Evolutionary conservation across 495 filamentous ascomycete genomes (phyloP).

Genomic region (Aspergillus nanangensis): DNA sequence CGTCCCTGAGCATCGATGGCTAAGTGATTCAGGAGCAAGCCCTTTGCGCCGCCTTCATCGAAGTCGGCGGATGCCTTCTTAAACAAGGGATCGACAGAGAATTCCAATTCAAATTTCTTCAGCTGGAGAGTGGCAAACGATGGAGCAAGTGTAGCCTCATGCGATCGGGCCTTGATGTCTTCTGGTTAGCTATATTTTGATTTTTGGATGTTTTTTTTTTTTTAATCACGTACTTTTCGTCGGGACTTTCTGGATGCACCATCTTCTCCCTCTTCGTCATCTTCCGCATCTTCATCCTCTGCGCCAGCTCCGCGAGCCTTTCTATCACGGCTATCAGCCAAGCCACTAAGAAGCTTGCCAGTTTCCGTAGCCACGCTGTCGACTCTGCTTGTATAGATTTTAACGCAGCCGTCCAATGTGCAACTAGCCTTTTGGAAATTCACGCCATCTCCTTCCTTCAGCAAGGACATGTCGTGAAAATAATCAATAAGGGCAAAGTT

Average conservation of each 20-base stretch:
- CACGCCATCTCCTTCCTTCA: conserved; percentile 94
- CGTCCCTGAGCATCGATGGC: conserved; percentile 86
- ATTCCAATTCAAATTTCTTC: conserved; percentile 97
- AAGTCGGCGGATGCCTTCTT: conserved; percentile 98
- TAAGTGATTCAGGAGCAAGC: conserved; percentile 88
- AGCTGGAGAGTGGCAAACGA: conserved; percentile 85
- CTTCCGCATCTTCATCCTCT: conserved; percentile 58
- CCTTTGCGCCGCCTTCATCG: conserved; percentile 96
- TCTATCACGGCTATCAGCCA: conserved; percentile 85
- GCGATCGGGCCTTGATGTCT: conserved; percentile 60
- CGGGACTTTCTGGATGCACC: conserved; percentile 70
- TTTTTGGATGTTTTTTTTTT: conserved; percentile 9
- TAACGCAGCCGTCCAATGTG: conserved; percentile 96
- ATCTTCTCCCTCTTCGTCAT: conserved; percentile 79
- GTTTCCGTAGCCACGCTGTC: conserved; percentile 98
- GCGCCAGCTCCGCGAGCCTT: conserved; percentile 65
- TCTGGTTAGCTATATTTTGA: no score
- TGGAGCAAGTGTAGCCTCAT: conserved; percentile 85
- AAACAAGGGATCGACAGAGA: conserved; percentile 94
- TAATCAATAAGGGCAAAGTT: conserved; percentile 99
- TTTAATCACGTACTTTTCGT: conserved; percentile 54
- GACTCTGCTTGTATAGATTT: conserved; percentile 97
- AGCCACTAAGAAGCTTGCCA: conserved; percentile 86
- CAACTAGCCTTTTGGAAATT: conserved; percentile 99
- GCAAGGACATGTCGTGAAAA: conserved; percentile 97